Conservation (phyloP, 2,329 filamentous ascomycete species). For the Colletotrichum higginsianum region DNA sequence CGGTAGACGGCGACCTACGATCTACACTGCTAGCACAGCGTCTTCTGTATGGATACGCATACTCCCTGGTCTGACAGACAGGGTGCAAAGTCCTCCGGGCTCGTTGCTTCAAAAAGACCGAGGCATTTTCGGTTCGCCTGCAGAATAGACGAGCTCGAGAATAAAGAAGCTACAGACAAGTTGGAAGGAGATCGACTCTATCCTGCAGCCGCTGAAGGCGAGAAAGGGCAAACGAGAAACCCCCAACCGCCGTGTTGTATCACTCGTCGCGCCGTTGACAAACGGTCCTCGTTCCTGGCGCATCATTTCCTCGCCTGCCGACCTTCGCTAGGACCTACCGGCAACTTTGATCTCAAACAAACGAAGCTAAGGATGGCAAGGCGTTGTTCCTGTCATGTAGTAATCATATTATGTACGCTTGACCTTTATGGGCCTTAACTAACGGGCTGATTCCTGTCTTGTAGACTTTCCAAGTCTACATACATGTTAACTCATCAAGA, state of each 20-base stretch:
- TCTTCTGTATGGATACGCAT: slow-evolving; percentile 12
- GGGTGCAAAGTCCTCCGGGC: neutral
- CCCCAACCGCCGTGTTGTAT: neutral
- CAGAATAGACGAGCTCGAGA: slow-evolving; percentile 5
- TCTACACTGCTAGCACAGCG: slow-evolving; percentile 5
- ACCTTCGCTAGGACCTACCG: neutral
- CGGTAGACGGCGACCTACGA: slow-evolving; percentile 17
- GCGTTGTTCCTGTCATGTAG: slow-evolving; percentile 15
- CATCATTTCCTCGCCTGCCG: slow-evolving; percentile 4
- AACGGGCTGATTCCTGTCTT: neutral
- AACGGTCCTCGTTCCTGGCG: slow-evolving; percentile 3
- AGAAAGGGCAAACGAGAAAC: slow-evolving; percentile 9
- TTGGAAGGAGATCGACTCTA: neutral
- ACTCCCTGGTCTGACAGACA: slow-evolving; percentile 15
- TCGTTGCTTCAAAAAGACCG: slow-evolving; percentile 10
- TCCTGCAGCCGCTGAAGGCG: slow-evolving; percentile 23
- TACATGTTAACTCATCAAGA: neutral
- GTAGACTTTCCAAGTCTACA: neutral
- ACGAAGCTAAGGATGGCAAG: neutral
- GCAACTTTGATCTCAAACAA: slow-evolving; percentile 5
- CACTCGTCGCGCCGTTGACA: slow-evolving; percentile 4
- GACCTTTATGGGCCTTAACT: no score
- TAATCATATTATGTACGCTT: no score
- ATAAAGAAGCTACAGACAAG: slow-evolving; percentile 2
- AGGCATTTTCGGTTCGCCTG: slow-evolving; percentile 21